Conservation (phyloP, 495 filamentous ascomycete species). For the Hypomontagnella monticulosa region DNA sequence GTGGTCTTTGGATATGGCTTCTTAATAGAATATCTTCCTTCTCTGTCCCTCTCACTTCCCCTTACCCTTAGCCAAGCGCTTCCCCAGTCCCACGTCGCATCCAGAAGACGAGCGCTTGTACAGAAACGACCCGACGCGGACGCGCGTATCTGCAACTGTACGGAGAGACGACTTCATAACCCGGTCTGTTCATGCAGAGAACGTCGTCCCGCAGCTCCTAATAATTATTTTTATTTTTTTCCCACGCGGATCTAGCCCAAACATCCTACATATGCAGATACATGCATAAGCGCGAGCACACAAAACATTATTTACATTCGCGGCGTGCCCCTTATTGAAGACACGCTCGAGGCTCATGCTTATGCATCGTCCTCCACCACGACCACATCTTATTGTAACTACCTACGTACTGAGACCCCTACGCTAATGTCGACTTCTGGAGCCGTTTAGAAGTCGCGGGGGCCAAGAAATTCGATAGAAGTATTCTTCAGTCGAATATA, state of each 20-base stretch:
- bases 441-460: conserved; percentile 37
- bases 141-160: conserved; percentile 39
- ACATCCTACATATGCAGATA: conserved; percentile 39
- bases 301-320: conserved; percentile 39
- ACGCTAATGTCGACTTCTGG: conserved; percentile 42
- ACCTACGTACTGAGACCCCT: conserved; percentile 1
- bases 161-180: conserved; percentile 21
- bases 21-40: conserved; percentile 35
- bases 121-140: conserved; percentile 30
- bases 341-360: conserved; percentile 22
- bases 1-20: conserved; percentile 41
- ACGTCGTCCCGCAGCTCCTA: conserved; percentile 39
- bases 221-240: conserved; percentile 29
- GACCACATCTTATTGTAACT: conserved; percentile 20
- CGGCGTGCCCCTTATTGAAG: conserved; percentile 33
- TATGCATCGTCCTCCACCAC: conserved; percentile 8
- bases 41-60: conserved; percentile 15
- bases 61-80: conserved; percentile 31
- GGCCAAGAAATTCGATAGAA: conserved; percentile 24
- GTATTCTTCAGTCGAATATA: conserved; percentile 25
- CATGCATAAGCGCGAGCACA: conserved; percentile 41
- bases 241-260: conserved; percentile 38
- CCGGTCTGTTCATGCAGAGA: conserved; percentile 32
- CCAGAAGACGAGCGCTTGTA: conserved; percentile 30
- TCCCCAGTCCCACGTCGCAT: conserved; percentile 36